Conservation (phyloP, 2,329 filamentous ascomycete genomes). For the Penicillium sp. region DNA sequence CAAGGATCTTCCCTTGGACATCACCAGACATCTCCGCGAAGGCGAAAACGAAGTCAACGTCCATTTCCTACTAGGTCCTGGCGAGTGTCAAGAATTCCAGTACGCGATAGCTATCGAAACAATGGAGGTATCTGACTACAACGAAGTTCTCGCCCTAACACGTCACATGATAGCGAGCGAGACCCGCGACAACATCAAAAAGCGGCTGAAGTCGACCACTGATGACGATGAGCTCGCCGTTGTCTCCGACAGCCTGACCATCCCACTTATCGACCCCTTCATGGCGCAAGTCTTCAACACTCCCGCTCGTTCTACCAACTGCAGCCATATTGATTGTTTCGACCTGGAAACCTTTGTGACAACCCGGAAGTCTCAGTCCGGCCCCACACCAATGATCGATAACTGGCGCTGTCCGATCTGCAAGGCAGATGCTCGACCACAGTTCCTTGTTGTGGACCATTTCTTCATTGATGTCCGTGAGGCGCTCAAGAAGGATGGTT, state of each 20-base stretch:
- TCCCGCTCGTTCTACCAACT: conserved; percentile 72
- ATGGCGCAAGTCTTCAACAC: conserved; percentile 65
- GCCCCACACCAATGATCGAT: conserved; percentile 48
- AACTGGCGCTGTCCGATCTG: conserved; percentile 90
- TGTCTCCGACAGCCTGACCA: conserved; percentile 59
- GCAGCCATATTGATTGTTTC: conserved; percentile 84
- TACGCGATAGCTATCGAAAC: conserved; percentile 73
- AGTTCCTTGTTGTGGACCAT: conserved; percentile 70
- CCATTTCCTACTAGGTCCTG: conserved; percentile 46
- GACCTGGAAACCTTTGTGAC: conserved; percentile 81
- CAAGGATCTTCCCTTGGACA: conserved; percentile 74
- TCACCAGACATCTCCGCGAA: conserved; percentile 62
- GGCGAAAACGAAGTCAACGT: conserved; percentile 68
- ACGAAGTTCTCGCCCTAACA: conserved; percentile 44
- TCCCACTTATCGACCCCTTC: conserved; percentile 71
- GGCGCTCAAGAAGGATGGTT: conserved; percentile 55
- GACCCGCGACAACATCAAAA: conserved; percentile 62
- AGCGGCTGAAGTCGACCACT: conserved; percentile 47
- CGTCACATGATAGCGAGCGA: conserved; percentile 50
- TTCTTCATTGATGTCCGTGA: conserved; percentile 69
- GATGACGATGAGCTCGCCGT: conserved; percentile 66
- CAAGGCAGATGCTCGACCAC: conserved; percentile 73
- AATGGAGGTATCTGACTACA: conserved; percentile 58
- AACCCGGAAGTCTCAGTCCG: conserved; percentile 58
- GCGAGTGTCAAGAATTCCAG: conserved; percentile 38